Percentiles rank a stretch among this genome's conserved stretches.
These are phyloP conservation scores for Dichomitus squalens DNA, from an alignment of 1,284 basidiomycete species.

Conservation along the genomic window DNA sequence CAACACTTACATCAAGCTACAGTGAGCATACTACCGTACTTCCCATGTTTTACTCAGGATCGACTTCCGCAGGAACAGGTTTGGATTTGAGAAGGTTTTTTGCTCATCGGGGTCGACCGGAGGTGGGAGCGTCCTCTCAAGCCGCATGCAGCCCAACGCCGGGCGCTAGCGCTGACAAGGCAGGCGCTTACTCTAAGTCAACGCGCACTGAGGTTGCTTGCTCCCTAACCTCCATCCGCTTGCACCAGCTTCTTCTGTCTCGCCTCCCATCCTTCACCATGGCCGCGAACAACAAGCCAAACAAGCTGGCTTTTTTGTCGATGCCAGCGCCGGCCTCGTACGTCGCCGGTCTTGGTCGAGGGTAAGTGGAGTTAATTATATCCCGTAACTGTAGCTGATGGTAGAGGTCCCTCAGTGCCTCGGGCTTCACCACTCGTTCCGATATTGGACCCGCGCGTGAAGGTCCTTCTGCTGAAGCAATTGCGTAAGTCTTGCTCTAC, in stretches of 20 bases:
- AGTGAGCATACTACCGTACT: too few species aligned
- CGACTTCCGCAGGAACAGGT: too few species aligned
- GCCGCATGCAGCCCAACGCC: too few species aligned
- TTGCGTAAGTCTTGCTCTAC: conserved; percentile 62
- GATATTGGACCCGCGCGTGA: conserved; percentile 99
- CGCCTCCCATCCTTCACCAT: conserved; percentile 30
- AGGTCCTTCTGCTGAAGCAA: conserved; percentile 85
- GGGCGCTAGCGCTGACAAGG: too few species aligned
- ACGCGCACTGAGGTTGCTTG: background rate
- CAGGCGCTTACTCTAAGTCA: background rate
- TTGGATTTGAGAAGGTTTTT: too few species aligned
- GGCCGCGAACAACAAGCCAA: conserved; percentile 58
- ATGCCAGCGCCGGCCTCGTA: conserved; percentile 93
- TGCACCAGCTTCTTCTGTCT: background rate
- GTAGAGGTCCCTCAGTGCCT: conserved; percentile 60
- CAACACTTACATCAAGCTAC: too few species aligned
- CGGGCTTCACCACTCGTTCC: conserved; percentile 97
- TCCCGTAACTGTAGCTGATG: conserved; percentile 14
- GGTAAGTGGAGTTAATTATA: conserved; percentile 49
- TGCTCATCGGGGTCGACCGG: too few species aligned
- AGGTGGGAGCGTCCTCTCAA: too few species aligned
- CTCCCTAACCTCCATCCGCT: background rate
- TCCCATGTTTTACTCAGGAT: too few species aligned
- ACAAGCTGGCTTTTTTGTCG: conserved; percentile 81
- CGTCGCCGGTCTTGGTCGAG: conserved; percentile 95